These are phyloP conservation scores for Salix koriyanagi DNA, from an alignment of 345 rosid genomes.

Conservation along the genomic window DNA sequence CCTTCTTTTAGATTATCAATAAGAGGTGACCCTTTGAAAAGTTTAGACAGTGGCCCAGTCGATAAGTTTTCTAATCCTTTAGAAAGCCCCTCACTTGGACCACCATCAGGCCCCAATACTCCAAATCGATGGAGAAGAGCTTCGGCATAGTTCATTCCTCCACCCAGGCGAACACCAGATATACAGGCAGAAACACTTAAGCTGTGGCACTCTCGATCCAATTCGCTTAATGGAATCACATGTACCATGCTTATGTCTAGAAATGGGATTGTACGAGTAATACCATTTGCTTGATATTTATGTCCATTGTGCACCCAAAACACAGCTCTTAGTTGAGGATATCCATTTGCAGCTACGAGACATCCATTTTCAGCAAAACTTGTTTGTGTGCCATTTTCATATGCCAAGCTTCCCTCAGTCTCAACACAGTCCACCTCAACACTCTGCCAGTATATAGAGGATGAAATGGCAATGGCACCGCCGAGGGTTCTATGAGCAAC, in stretches of 20 bases:
- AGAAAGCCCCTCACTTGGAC: constrained; percentile 85
- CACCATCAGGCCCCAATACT: constrained; percentile 83
- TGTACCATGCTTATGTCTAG: constrained; percentile 67
- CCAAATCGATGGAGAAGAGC: constrained; percentile 87
- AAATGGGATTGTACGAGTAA: constrained; percentile 46
- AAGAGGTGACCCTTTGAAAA: constrained; percentile 62
- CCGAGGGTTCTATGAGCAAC: constrained; percentile 95
- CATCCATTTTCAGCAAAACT: constrained; percentile 36
- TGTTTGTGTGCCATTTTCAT: constrained; percentile 29
- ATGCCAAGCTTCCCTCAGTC: constrained; percentile 42
- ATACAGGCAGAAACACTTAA: constrained; percentile 69
- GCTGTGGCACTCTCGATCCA: constrained; percentile 82
- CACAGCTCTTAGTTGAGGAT: constrained; percentile 65
- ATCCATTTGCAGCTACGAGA: constrained; percentile 36
- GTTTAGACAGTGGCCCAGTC: constrained; percentile 77
- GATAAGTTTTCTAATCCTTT: constrained; percentile 77
- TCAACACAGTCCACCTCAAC: constrained; percentile 85
- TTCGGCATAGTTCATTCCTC: constrained; percentile 95
- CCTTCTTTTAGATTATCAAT: constrained; percentile 46
- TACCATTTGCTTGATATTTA: constrained; percentile 41
- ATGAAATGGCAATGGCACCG: constrained; percentile 92
- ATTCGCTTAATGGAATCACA: constrained; percentile 81
- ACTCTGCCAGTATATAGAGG: constrained; percentile 66
- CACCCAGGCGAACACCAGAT: constrained; percentile 89
- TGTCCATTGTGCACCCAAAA: constrained; percentile 73